These are phyloP conservation scores for Solanum paucissectum DNA, from an alignment of 257 asterid species.

Conservation along the genomic window DNA sequence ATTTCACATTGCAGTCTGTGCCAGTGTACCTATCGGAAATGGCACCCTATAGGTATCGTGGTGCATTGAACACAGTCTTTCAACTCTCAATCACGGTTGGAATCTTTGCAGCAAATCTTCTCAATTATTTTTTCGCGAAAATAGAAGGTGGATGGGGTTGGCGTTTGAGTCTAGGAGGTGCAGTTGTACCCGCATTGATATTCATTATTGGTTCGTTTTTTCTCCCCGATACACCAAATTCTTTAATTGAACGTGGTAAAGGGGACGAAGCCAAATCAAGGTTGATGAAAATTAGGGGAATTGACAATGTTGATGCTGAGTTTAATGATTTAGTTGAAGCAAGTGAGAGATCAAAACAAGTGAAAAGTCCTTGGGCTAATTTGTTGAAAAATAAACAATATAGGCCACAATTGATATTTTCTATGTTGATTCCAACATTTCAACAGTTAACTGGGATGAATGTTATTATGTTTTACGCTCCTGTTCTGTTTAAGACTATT, in stretches of 20 bases:
- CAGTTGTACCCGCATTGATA: conserved; percentile 63
- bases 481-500: conserved; percentile 56
- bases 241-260: conserved; percentile 59
- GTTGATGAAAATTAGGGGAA: conserved; percentile 43
- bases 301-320: conserved; percentile 46
- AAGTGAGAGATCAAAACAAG: conserved; percentile 44
- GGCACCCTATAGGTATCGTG: conserved; percentile 54
- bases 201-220: conserved; percentile 48
- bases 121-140: conserved; percentile 35
- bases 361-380: conserved; percentile 58
- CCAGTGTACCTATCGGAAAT: conserved; percentile 62
- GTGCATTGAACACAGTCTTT: conserved; percentile 50
- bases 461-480: conserved; percentile 74
- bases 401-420: conserved; percentile 72
- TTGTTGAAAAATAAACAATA: conserved; percentile 27
- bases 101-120: conserved; percentile 38
- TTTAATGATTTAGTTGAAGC: conserved; percentile 56
- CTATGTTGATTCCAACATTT: conserved; percentile 48
- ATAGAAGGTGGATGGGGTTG: conserved; percentile 50
- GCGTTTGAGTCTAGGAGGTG: conserved; percentile 80
- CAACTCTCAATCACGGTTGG: conserved; percentile 54
- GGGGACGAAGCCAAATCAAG: conserved; percentile 31
- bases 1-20: not conserved
- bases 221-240: conserved; percentile 77
- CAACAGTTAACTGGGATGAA: conserved; percentile 78